These are phyloP conservation scores for Cochlearia excelsa DNA, from an alignment of 345 rosid species.

Conservation along the genomic window DNA sequence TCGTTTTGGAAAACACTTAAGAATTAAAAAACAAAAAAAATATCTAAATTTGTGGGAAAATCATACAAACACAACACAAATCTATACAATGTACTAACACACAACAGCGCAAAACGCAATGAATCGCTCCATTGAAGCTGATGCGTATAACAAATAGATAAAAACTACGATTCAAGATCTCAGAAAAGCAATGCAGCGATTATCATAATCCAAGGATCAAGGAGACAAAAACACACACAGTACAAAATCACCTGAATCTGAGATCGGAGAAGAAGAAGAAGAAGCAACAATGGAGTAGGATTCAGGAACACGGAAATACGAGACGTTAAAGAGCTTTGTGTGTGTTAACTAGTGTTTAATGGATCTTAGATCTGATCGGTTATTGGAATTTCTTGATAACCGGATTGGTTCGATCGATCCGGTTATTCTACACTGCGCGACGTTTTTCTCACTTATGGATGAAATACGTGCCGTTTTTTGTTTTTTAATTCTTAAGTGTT, in stretches of 20 bases:
- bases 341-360: too few relatives aligned
- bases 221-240: slow-evolving; percentile 8
- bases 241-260: not conserved
- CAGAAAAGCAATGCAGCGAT: not conserved
- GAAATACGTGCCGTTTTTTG: too few relatives aligned
- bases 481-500: too few relatives aligned
- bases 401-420: too few relatives aligned
- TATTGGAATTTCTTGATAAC: too few relatives aligned
- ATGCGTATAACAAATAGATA: not conserved
- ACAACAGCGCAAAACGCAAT: not conserved
- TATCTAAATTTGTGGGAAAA: not conserved
- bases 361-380: too few relatives aligned
- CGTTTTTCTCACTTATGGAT: too few relatives aligned
- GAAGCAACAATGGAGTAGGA: slow-evolving; percentile 12
- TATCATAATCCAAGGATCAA: slow-evolving; percentile 7
- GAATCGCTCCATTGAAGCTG: not conserved
- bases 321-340: too few relatives aligned
- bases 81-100: slow-evolving; percentile 20
- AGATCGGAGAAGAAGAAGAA: slow-evolving; percentile 16
- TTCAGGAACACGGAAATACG: not conserved
- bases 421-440: too few relatives aligned
- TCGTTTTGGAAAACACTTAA: too few relatives aligned
- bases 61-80: slow-evolving; percentile 18
- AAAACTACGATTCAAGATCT: slow-evolving; percentile 10
- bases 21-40: too few relatives aligned